Base-by-base conservation (phyloP, 192 early-diverging fungal genomes). In the Coemansia sp. region DNA sequence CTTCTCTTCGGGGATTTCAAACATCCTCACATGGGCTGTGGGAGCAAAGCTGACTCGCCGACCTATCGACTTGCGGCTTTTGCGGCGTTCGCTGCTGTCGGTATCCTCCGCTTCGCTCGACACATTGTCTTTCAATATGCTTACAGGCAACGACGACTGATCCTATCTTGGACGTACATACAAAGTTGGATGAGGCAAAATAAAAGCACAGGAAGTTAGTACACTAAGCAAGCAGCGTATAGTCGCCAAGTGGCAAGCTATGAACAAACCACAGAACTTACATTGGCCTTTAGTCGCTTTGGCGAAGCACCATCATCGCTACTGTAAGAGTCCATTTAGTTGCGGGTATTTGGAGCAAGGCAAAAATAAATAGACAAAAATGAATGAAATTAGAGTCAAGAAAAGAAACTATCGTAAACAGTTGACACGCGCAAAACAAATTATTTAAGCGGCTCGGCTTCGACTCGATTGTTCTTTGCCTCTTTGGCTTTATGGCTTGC, bases 21-120 rank as follows among this genome's bases (percentile, higher is more conserved):
- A 85, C 82, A 85, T 80, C 34, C 82, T 71, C 51, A 85, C 78
- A 65, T 80, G 82, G 0, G 82, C 82, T 6, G 82, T 85, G 4
- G 75, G 82, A 0, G 82, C 82, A 77, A 85, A 85, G 69, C 82
- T 85, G 16, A 85, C 82, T 15, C 82, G 74, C 34, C 82, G 63
- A 8, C 78, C 78, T 29, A 85, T 22, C 3, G 82, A 85, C 59
- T 85, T 85, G 71, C 82, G 77, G 72, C 69, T 72, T 59, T 74
- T 76, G 29, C 75, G 75, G 12, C 69, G 71, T 24, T 85, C 73
- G 24, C 16, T 47, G 42, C 10, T 51, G 11, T 72, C 38, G 3
- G 18, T 60, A 15, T 62, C 31, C 44, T 60, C 54, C 11, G 66
- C 47, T 16, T 70, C 67, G 27, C 40, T 38, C 7, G 61, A 49